Evolutionary conservation across 1,284 basidiomycete species (phyloP).

Genomic region (Sporisorium sorghi): DNA sequence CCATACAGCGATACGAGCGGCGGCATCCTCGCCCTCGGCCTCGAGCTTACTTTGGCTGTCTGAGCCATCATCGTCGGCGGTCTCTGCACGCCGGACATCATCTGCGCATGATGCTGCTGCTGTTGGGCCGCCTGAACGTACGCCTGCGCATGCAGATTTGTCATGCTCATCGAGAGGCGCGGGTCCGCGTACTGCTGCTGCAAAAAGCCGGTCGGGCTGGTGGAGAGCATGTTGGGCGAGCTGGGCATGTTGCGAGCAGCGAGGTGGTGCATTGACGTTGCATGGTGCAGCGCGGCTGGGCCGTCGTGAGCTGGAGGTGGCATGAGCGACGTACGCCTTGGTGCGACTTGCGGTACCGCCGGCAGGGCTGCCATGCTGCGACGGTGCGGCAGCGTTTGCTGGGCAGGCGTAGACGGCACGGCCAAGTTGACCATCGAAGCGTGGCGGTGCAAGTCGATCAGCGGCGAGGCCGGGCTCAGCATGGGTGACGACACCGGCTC

Average conservation of each 20-base stretch:
- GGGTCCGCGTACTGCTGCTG: conserved; percentile 6
- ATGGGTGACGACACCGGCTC: conserved; percentile 3
- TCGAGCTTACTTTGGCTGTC: conserved; percentile 20
- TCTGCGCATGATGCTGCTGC: conserved; percentile 13
- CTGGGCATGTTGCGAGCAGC: neutral
- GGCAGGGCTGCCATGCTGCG: conserved; percentile 25
- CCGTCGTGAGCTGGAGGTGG: conserved; percentile 5
- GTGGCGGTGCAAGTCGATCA: conserved; percentile 25
- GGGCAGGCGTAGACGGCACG: conserved; percentile 1
- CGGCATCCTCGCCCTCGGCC: conserved; percentile 13
- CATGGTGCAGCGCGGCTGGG: neutral
- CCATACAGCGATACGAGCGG: conserved; percentile 39
- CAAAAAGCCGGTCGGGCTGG: conserved; percentile 5
- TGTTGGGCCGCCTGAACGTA: conserved; percentile 30
- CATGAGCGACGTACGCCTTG: conserved; percentile 27
- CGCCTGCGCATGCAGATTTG: conserved; percentile 39
- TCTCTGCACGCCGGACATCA: conserved; percentile 11
- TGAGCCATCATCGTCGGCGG: conserved; percentile 23
- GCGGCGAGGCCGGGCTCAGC: conserved; percentile 3
- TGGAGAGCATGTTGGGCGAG: conserved; percentile 14
- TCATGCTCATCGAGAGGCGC: conserved; percentile 43
- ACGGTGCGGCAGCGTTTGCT: conserved; percentile 15
- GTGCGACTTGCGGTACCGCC: conserved; percentile 21
- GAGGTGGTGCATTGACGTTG: conserved; percentile 34
- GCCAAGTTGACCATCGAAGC: conserved; percentile 29